A percentile compares a stretch with the other conserved stretches of the same genome.
These are phyloP conservation scores for Scheffersomyces stipitis DNA, from an alignment of 805 yeast genomes.

Conservation along the genomic window DNA sequence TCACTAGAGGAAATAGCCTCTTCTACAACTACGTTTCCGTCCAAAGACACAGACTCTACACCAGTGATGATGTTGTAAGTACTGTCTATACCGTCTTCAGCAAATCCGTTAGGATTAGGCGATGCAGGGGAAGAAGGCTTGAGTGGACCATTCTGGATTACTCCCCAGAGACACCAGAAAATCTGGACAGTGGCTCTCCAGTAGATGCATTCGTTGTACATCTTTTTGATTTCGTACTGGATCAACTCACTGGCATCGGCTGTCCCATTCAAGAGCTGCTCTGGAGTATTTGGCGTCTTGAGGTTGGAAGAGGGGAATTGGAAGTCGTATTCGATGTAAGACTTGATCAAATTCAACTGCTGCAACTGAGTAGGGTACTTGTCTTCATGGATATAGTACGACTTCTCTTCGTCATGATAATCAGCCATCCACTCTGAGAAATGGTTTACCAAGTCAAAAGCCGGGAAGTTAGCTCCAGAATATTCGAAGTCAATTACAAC, in stretches of 20 bases:
- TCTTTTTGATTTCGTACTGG: slow-evolving; percentile 43
- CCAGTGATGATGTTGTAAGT: slow-evolving; percentile 48
- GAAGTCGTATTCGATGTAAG: slow-evolving; percentile 70
- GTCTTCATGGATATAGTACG: slow-evolving; percentile 53
- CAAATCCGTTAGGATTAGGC: slow-evolving; percentile 9
- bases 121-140: slow-evolving; percentile 12
- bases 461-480: slow-evolving; percentile 86
- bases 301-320: slow-evolving; percentile 35
- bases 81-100: slow-evolving; percentile 40
- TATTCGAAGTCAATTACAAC: slow-evolving; percentile 97
- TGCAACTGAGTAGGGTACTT: slow-evolving; percentile 69
- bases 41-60: slow-evolving; percentile 41
- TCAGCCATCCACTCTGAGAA: slow-evolving; percentile 97
- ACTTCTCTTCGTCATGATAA: slow-evolving; percentile 61
- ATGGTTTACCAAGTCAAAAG: slow-evolving; percentile 89
- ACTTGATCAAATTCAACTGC: slow-evolving; percentile 65
- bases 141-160: slow-evolving; percentile 67
- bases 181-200: slow-evolving; percentile 84
- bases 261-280: slow-evolving; percentile 8
- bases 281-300: slow-evolving; percentile 12
- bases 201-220: slow-evolving; percentile 62
- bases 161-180: slow-evolving; percentile 91
- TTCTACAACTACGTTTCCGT: slow-evolving; percentile 23
- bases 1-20: slow-evolving; percentile 39
- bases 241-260: slow-evolving; percentile 26